Evolutionary conservation across 768 basidiomycete genomes (phyloP), one percentile per base, ranked within the genome.

Genomic region (Suillus americanus): DNA sequence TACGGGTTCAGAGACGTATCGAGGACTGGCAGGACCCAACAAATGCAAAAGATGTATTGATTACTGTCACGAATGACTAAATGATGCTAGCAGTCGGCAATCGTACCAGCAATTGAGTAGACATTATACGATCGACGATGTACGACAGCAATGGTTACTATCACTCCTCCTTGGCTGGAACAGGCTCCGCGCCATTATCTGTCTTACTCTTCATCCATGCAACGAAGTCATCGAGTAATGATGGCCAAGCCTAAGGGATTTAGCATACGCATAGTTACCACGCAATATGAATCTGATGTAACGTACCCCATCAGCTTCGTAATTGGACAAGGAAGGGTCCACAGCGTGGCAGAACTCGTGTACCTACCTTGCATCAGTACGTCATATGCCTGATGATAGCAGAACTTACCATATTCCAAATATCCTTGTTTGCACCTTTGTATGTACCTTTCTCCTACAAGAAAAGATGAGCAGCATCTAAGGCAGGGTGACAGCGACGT

Each of bases 371-470:
- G 50, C 13, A 23, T 12, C 46, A 30, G 60, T 66, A 8, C 65
- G 55, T 55, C 55, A 14, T 28, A 28, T 28, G 28, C 23, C 46
- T 20, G 28, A 51, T 13, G 30, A 37, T 13, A 20, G 43, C 63
- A 30, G 40, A 38, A 78, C 82, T 16, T 65, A 90, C 92, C 92
- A 94, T 94, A 63, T 76, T 84, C 93, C 93, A 95, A 10, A 94
- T 77, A 76, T 95, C 93, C 71, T 91, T 91, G 75, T 92, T 94
- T 16, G 88, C 86, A 0, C 88, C 90, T 71, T 89, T 93, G 77
- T 91, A 92, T 4, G 79, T 82, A 8, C 82, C 84, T 65, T 75
- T 80, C 60, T 85, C 78, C 78, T 81, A 63, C 61, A 62, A 48
- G 46, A 30, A 37, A 25, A 25, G 14, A 43, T 13, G 43, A 16